phyloP scores from a whole-genome alignment of 495 filamentous ascomycete genomes.

The Sordaria brevicollis region DNA sequence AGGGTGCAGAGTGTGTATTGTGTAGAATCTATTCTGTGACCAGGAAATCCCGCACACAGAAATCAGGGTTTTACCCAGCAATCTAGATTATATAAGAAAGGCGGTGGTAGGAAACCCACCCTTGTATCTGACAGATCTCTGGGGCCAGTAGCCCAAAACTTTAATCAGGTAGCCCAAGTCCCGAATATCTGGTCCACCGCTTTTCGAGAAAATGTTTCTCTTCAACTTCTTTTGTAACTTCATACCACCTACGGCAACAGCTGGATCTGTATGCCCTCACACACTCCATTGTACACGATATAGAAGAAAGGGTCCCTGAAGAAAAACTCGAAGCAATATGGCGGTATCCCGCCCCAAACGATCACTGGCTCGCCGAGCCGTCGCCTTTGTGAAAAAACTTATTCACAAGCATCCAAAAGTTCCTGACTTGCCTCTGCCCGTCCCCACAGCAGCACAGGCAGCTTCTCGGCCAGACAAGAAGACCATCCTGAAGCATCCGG shows the following conservation, averaged over 20 bases:
- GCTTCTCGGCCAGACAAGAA: slow-evolving; percentile 7
- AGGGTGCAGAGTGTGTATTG: too few species aligned
- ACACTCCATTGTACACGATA: not conserved
- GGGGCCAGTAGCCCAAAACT: too few species aligned
- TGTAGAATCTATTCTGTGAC: too few species aligned
- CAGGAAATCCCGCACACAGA: too few species aligned
- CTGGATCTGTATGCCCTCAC: not conserved
- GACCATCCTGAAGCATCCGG: slow-evolving; percentile 18
- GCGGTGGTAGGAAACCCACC: too few species aligned
- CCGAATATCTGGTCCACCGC: not conserved
- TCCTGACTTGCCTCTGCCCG: slow-evolving; percentile 10
- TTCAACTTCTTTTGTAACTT: not conserved
- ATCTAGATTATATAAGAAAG: too few species aligned
- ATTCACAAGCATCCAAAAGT: slow-evolving; percentile 2
- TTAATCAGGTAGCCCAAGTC: not conserved
- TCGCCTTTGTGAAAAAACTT: slow-evolving; percentile 6
- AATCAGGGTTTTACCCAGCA: too few species aligned
- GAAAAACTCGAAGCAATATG: not conserved
- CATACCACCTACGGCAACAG: not conserved
- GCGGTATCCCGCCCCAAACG: not conserved
- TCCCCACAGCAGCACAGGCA: slow-evolving; percentile 6
- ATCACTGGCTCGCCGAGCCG: slow-evolving; percentile 3
- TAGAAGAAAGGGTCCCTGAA: not conserved
- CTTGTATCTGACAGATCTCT: too few species aligned
- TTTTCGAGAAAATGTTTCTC: not conserved